phyloP scores from a whole-genome alignment of 805 yeast species.

The Saccharomycopsis amapae region DNA sequence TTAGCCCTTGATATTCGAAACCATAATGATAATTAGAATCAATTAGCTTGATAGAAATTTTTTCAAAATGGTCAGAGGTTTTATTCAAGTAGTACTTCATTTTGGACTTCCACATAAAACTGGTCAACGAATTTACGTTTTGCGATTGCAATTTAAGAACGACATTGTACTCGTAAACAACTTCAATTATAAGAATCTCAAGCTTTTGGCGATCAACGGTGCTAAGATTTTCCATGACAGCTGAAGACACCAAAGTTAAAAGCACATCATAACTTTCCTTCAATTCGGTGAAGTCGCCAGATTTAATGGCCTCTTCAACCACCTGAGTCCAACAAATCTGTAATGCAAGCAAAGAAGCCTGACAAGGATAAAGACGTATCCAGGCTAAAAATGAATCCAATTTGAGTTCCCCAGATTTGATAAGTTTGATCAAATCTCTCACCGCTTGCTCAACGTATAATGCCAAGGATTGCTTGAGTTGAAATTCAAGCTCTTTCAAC shows the following conservation, averaged over 20 bases:
- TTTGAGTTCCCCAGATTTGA: conserved; percentile 18
- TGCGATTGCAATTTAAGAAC: conserved; percentile 23
- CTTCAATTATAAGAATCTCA: conserved; percentile 61
- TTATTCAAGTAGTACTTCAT: conserved; percentile 41
- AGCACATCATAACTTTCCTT: conserved; percentile 12
- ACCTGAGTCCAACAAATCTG: conserved; percentile 51
- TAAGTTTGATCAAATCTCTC: conserved; percentile 19
- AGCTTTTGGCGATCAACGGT: conserved; percentile 35
- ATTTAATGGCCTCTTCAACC: conserved; percentile 29
- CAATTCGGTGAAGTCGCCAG: not conserved
- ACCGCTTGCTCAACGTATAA: conserved; percentile 29
- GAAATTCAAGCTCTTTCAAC: conserved; percentile 51
- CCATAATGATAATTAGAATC: conserved; percentile 54
- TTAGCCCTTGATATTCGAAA: conserved; percentile 73
- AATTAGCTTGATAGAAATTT: conserved; percentile 46
- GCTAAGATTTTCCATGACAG: conserved; percentile 27
- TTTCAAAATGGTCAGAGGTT: conserved; percentile 27
- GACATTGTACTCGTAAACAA: conserved; percentile 50
- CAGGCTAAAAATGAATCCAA: conserved; percentile 27
- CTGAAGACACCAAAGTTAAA: conserved; percentile 28
- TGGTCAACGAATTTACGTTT: conserved; percentile 15
- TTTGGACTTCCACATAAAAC: conserved; percentile 43
- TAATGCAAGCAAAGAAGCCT: conserved; percentile 44
- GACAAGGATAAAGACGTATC: conserved; percentile 44
- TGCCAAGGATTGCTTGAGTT: conserved; percentile 44